Percentiles rank a stretch among this genome's conserved stretches.
Conservation (phyloP, 768 basidiomycete genomes). For the Gymnopilus junonius region DNA sequence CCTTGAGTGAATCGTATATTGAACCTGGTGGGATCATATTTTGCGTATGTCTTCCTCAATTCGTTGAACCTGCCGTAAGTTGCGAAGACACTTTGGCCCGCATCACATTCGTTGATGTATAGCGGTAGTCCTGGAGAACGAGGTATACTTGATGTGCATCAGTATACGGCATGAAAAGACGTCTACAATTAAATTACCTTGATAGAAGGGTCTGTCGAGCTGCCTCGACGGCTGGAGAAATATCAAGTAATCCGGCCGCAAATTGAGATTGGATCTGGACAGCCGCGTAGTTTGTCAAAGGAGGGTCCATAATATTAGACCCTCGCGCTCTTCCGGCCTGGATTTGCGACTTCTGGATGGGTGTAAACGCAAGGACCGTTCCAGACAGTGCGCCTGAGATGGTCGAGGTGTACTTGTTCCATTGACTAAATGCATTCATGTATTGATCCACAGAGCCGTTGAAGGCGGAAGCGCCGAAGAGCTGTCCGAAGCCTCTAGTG, state of each 20-base stretch:
- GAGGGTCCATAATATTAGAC: constrained; percentile 42
- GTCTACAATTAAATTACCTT: constrained; percentile 27
- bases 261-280: constrained; percentile 37
- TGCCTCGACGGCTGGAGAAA: constrained; percentile 27
- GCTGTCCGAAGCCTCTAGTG: constrained; percentile 33
- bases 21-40: constrained; percentile 50
- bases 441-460: constrained; percentile 31
- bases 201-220: constrained; percentile 32
- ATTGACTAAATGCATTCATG: constrained; percentile 35
- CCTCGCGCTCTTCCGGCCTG: constrained; percentile 35
- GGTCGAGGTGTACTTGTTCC: constrained; percentile 30
- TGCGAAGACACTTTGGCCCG: constrained; percentile 39
- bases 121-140: constrained; percentile 41
- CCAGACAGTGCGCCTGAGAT: constrained; percentile 27
- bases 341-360: constrained; percentile 38
- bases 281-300: constrained; percentile 36
- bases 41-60: constrained; percentile 40
- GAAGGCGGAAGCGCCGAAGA: constrained; percentile 43
- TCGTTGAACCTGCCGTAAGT: constrained; percentile 43
- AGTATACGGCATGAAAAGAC: background rate
- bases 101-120: constrained; percentile 45
- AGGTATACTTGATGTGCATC: constrained; percentile 31
- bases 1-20: constrained; percentile 38
- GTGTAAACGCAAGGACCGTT: constrained; percentile 41
- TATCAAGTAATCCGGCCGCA: constrained; percentile 16